Evolutionary conservation across 2,329 filamentous ascomycete species (phyloP).

Genomic region (Aspergillus pseudotamarii): DNA sequence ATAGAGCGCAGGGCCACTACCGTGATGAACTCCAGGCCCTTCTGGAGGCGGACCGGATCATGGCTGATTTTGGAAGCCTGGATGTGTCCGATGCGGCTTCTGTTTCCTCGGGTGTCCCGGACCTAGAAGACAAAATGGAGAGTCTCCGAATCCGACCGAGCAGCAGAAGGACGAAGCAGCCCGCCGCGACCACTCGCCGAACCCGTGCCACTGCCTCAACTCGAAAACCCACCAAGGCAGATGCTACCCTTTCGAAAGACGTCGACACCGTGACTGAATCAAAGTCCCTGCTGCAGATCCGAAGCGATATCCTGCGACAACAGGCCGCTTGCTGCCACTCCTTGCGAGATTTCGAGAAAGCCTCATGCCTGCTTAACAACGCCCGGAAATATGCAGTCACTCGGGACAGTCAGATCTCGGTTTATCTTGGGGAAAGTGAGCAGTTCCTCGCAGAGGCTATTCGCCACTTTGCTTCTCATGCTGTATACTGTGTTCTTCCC

Average conservation of each 20-base stretch:
- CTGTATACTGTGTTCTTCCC: conserved; percentile 84
- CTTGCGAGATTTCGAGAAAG: conserved; percentile 58
- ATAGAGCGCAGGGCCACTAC: conserved; percentile 51
- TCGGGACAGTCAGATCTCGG: conserved; percentile 65
- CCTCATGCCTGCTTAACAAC: conserved; percentile 55
- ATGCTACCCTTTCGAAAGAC: conserved; percentile 14
- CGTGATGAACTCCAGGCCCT: conserved; percentile 54
- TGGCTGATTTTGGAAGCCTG: conserved; percentile 45
- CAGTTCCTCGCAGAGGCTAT: conserved; percentile 43
- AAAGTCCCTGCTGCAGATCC: conserved; percentile 45
- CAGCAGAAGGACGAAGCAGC: conserved; percentile 27
- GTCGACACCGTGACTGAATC: conserved; percentile 36
- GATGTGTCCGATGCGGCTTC: conserved; percentile 32
- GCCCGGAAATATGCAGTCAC: conserved; percentile 36
- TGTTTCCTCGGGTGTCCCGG: conserved; percentile 33
- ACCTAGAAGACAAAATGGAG: conserved; percentile 47
- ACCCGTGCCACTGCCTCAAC: conserved; percentile 35
- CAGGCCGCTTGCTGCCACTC: conserved; percentile 53
- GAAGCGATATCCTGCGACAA: conserved; percentile 53
- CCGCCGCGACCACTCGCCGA: conserved; percentile 25
- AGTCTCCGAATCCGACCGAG: conserved; percentile 40
- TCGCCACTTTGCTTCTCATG: conserved; percentile 68
- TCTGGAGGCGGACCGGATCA: conserved; percentile 49
- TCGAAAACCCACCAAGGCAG: conserved; percentile 24
- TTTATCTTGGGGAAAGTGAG: conserved; percentile 41